Evolutionary conservation across 139 green algal species (phyloP), one percentile per base, ranked within the genome.

Genomic region (Eudorina sp.): DNA sequence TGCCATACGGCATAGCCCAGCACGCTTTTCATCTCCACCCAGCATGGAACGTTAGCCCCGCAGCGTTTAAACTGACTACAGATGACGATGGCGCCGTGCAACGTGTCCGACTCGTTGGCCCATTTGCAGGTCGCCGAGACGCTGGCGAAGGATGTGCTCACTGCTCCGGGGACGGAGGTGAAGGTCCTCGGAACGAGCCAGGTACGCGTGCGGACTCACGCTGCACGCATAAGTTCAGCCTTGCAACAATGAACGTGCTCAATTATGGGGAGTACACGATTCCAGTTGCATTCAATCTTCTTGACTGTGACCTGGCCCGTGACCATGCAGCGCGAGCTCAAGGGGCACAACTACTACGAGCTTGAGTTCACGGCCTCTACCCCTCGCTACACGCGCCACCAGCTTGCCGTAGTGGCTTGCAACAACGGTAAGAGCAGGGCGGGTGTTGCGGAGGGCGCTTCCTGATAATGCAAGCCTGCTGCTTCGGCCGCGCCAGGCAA

Each of bases 311-410:
- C n/a, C n/a, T n/a, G n/a, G n/a, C n/a, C n/a, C n/a, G n/a, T 58
- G 13, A 58, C 19, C 31, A 48, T 75, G 66, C 93, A 97, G 94
- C 90, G 92, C 36, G 89, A 93, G n/a, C 86, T 82, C 19, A 92
- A 98, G 21, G 97, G 96, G 23, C 88, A 95, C 34, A 95, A 87
- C 27, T 99, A 99, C 92, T 97, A 97, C 88, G 93, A 97, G 48
- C 97, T 99, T 85, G 97, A 99, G 92, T 99, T 97, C 90, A 94
- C 93, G 0, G 94, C 96, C 19, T 94, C 97, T 7, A 92, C n/a
- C 41, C 27, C 69, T 0, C 74, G 89, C 40, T 94, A 89, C 90
- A 93, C 88, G 75, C 91, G 97, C 11, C 96, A 99, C 90, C 96
- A 95, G 16, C 70, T 98, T 38, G 95, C 95, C 0, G 93, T 94